Evolutionary conservation across 441 rosid species (phyloP), one percentile per base, ranked within the genome.

Genomic region (Biscutella laevigata): DNA sequence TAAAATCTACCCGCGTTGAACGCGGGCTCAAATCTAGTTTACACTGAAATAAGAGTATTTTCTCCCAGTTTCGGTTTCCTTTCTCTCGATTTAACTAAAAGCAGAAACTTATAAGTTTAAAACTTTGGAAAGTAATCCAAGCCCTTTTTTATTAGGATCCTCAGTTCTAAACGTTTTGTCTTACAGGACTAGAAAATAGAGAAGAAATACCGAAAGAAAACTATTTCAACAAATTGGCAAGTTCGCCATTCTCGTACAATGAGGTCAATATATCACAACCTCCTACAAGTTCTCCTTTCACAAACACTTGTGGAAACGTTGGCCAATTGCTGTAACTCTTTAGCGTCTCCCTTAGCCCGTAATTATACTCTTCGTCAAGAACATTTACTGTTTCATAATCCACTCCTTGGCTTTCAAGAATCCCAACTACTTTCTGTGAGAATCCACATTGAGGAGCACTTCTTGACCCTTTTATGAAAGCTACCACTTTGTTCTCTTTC

Each of bases 381-480:
- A 87, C 94, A 35, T 84, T 90, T 1, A 87, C 71, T 8, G 84
- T 84, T 65, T 86, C 95, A 7, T 79, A 90, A 51, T 87, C 92
- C 25, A 78, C 69, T 7, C 90, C 88, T 68, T 78, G 71, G 8
- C 75, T 77, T 61, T 91, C 96, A 13, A 84, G 95, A 53, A 87
- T 87, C 45, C 81, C 81, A 2, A 87, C 42, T 4, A 90, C 94
- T 66, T 80, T 83, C 61, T 84, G 96, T 2, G 96, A 84, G 73
- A 87, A 91, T 59, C 98, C 95, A 45, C 98, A 84, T 56, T 63
- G 22, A 1, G 96, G 98, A 25, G 98, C 88, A 58, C 82, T 72
- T 71, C 95, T 77, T 0, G 96, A 79, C 28, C 98, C 98, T 64
- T 90, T 84, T 5, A 87, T 84, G 53, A 90, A 86, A 8, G 92